Evolutionary conservation across 345 rosid species (phyloP), one percentile per base, ranked within the genome.

Genomic region (Pelargonium nanum): DNA sequence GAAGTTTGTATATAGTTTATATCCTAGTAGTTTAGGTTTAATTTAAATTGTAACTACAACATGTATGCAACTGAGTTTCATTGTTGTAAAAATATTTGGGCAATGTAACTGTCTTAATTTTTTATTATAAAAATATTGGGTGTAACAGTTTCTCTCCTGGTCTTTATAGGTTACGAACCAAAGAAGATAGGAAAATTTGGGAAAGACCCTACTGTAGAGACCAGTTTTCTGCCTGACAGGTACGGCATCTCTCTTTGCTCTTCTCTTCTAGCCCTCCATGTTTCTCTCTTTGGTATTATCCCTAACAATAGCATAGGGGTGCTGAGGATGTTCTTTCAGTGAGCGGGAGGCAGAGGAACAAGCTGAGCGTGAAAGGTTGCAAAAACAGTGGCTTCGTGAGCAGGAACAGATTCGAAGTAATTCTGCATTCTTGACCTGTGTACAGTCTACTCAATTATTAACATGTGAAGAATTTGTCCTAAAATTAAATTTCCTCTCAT

Each of bases 281-380:
- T 57, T 26, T 20, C 24, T 34, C 26, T 48, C 58, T 57, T 26
- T 62, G 66, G 28, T 64, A 60, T 66, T 71, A 68, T 60, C 50
- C 71, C 81, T 84, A 80, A 80, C 77, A 59, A 62, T 56, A 73
- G 71, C 92, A 79, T 81, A 83, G 83, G 79, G 82, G 74, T 68
- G 87, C 69, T 69, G 91, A 86, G 95, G 87, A 74, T 84, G 81
- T 75, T 82, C 78, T 87, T 89, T 81, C 93, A 94, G 97, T 84
- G 97, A 86, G 85, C 71, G 99, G 53, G 97, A 94, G 82, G 99
- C 99, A 21, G 95, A 94, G 82, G 97, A 94, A 76, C 86, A 90
- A 79, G 96, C 97, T 67, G 99, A 94, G 65, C 96, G 93, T 64
- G 99, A 90, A 82, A 83, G 91, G 75, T 73, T 94, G 75, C 95